Percentiles rank a stretch among this genome's conserved stretches.
Conservation (phyloP, 2,329 filamentous ascomycete genomes). For the Colletotrichum nymphaeae region DNA sequence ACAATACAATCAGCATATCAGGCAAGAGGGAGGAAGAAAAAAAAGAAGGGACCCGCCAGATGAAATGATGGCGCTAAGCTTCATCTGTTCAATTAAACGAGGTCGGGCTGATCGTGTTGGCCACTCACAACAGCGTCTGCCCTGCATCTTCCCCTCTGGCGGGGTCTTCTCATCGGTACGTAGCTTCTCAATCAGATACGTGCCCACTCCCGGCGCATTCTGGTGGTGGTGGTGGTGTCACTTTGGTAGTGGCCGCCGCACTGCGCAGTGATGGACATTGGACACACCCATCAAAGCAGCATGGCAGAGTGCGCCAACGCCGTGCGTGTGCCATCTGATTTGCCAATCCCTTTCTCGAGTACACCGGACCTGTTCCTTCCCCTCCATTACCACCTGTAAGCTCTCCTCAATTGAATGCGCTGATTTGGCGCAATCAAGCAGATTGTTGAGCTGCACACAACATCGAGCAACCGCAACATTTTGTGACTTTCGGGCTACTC, state of each 20-base stretch:
- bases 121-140: not conserved
- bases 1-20: not conserved
- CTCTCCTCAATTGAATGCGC: not conserved
- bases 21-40: not conserved
- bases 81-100: not conserved
- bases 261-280: not conserved
- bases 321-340: not conserved
- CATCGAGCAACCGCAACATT: too few species aligned
- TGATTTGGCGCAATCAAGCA: not conserved
- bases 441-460: not conserved
- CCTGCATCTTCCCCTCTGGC: not conserved
- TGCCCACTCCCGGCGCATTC: not conserved
- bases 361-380: not conserved
- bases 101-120: not conserved
- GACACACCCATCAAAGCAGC: not conserved
- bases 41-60: slow-evolving; percentile 2
- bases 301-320: not conserved
- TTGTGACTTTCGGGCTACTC: not conserved
- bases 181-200: not conserved
- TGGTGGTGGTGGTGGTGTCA: not conserved
- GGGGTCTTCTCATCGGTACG: not conserved
- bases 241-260: not conserved
- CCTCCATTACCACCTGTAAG: not conserved
- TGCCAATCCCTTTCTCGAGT: not conserved
- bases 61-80: not conserved